Base-by-base conservation (phyloP, 148 eudicot species). In the Cornus florida region DNA sequence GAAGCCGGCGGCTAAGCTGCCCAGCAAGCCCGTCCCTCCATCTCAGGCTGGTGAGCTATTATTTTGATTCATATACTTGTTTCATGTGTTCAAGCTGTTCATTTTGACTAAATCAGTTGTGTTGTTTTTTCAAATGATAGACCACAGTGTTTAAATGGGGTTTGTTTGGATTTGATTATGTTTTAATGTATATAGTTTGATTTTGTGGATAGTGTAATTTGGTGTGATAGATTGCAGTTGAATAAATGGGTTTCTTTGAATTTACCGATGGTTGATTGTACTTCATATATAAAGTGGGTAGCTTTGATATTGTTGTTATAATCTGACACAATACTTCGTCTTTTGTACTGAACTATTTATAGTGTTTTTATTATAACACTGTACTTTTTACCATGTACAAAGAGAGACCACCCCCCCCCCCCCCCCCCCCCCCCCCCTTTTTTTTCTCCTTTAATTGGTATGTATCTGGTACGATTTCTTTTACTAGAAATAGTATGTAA, bases 1-100 rank as follows among this genome's bases (percentile, higher is more conserved):
- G 64, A 57, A 57, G 19, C 64, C 84, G 57, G 12, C 77, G 50
- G 86, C 86, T 7, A 89, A 89, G 75, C 81, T 89, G 73, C 94
- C 93, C 59, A 33, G 88, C 69, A 91, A 92, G 86, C 94, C 97
- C 38, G 79, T 82, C 43, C 92, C 97, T 43, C 97, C 97, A 5
- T 46, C 93, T 76, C 90, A 91, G 81, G 92, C 92, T 78, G 97
- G 97, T 93, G 33, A 71, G 83, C 20, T 28, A 2, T 43, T 2
- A 43, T 43, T 75, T 43, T 22, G 35, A 74, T 75, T 53, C 39
- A 1, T 73, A 20, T 57, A 57, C 20, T 57, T 57, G 17, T 57
- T 57, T 20, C 20, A 57, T 13, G 17, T 57, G 64, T 14, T 57
- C 13, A 35, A 4, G 38, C 38, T 19, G 7, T 43, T 43, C 20